Conservation (phyloP, 164 flowering plant genomes). For the Tetracentron sinense region DNA sequence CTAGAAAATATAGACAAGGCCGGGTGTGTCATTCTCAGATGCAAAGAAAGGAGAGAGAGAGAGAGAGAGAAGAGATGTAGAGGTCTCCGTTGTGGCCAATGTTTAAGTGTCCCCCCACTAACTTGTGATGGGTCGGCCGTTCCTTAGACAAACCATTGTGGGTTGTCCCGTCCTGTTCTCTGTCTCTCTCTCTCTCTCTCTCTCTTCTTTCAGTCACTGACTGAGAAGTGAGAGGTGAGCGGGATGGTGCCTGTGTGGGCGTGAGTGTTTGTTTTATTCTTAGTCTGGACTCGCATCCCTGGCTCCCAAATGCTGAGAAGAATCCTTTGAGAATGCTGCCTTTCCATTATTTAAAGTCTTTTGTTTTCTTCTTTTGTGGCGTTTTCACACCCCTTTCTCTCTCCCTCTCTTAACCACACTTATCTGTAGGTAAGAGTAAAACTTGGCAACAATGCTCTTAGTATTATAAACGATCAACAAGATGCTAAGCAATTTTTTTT, state of each 20-base stretch:
- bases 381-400: no score
- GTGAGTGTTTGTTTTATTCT: not conserved
- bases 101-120: constrained; percentile 1
- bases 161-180: not conserved
- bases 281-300: not conserved
- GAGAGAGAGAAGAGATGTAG: not conserved
- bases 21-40: not conserved
- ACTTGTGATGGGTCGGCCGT: constrained; percentile 2
- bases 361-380: not conserved
- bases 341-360: constrained; percentile 6
- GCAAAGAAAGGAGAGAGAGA: not conserved
- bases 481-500: no score
- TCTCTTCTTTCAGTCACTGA: not conserved
- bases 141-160: not conserved
- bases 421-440: no score
- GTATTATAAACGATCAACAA: no score
- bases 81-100: not conserved
- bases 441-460: no score
- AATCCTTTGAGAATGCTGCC: constrained; percentile 7
- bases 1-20: not conserved
- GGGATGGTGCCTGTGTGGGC: not conserved
- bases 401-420: no score
- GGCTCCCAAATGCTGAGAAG: not conserved
- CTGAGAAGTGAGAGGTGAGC: not conserved
- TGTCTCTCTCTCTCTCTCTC: not conserved